Evolutionary conservation across 2,329 filamentous ascomycete genomes (phyloP).

Genomic region (Epichloe bromicola): DNA sequence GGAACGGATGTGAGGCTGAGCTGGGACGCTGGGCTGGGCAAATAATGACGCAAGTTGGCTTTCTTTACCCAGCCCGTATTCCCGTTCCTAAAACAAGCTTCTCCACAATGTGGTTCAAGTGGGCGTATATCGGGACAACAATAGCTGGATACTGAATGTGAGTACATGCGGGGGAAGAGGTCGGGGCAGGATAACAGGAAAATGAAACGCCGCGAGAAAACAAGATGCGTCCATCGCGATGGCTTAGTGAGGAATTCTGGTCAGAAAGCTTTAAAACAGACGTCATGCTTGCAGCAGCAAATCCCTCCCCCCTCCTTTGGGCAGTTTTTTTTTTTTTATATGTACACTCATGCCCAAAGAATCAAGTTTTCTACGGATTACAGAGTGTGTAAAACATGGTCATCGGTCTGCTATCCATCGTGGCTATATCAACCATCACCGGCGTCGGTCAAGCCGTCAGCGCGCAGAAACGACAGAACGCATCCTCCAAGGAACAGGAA

Average conservation of each 20-base stretch:
- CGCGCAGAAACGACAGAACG: slow-evolving; percentile 42
- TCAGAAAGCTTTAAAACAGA: background rate
- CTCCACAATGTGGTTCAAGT: too few relatives aligned
- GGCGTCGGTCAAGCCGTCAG: slow-evolving; percentile 42
- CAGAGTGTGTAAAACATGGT: slow-evolving; percentile 22
- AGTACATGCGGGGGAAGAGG: background rate
- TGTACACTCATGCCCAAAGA: too few relatives aligned
- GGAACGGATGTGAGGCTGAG: background rate
- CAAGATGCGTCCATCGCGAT: background rate
- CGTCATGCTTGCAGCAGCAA: background rate
- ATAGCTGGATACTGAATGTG: too few relatives aligned
- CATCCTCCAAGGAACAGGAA: slow-evolving; percentile 37
- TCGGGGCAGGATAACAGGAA: background rate
- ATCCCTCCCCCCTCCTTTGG: background rate
- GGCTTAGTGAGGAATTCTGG: background rate
- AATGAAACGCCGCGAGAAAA: background rate
- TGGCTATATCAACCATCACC: slow-evolving; percentile 41
- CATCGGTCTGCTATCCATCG: slow-evolving; percentile 37
- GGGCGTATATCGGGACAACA: too few relatives aligned
- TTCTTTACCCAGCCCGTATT: too few relatives aligned
- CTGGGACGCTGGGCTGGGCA: background rate
- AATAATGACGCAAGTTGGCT: background rate
- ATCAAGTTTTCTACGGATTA: too few relatives aligned
- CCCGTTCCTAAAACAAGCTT: too few relatives aligned
- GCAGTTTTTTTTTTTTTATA: too few relatives aligned